Conservation (phyloP, 371 early-diverging fungal genomes). For the Cladochytrium tenue region DNA sequence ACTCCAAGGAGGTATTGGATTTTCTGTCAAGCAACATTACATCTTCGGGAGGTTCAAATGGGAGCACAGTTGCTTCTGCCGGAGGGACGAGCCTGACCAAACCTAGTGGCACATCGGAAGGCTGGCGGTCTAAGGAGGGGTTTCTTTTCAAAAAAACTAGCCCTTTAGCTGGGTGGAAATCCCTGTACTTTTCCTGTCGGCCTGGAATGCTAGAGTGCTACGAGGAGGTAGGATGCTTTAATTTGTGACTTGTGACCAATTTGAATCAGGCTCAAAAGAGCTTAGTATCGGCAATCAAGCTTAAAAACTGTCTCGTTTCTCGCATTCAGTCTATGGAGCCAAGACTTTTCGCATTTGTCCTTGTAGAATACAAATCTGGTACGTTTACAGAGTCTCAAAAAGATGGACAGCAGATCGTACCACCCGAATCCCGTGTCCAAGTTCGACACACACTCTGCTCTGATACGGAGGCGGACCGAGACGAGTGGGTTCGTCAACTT, state of each 20-base stretch:
- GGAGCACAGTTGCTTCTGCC: not conserved
- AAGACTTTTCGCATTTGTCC: constrained; percentile 58
- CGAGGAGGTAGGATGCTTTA: constrained; percentile 40
- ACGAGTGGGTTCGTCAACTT: constrained; percentile 72
- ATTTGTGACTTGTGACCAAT: not conserved
- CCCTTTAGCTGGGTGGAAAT: constrained; percentile 83
- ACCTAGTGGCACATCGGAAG: not conserved
- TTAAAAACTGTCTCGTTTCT: not conserved
- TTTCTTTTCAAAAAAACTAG: constrained; percentile 79
- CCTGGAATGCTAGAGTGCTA: constrained; percentile 70
- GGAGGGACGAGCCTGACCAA: constrained; percentile 2
- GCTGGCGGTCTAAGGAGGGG: constrained; percentile 64
- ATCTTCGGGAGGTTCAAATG: too few species aligned
- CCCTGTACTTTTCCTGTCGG: constrained; percentile 70
- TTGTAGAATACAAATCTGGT: constrained; percentile 64
- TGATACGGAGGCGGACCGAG: constrained; percentile 80
- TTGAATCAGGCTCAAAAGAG: constrained; percentile 15
- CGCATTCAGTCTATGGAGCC: constrained; percentile 23
- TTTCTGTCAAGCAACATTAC: constrained; percentile 57
- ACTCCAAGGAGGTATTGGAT: constrained; percentile 67
- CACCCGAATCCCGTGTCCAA: constrained; percentile 44
- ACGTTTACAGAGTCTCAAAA: not conserved
- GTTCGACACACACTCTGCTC: constrained; percentile 81
- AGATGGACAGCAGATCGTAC: constrained; percentile 2
- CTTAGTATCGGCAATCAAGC: constrained; percentile 13